These are phyloP conservation scores for Zygoascus tannicola DNA, from an alignment of 805 yeast genomes.

Conservation along the genomic window DNA sequence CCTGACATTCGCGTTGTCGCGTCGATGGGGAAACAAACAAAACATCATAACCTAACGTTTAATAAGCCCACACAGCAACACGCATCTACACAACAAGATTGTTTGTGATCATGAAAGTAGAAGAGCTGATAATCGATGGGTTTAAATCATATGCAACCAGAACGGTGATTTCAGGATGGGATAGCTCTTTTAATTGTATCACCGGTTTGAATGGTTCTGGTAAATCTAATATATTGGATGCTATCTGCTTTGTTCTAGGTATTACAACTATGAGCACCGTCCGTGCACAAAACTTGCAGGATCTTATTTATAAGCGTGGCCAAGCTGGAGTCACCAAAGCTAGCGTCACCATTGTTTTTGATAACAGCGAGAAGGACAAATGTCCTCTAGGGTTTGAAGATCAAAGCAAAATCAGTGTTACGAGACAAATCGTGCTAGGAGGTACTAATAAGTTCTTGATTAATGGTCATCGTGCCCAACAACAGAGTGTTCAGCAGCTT, in stretches of 20 bases:
- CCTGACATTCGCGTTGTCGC: no score
- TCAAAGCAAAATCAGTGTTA: slow-evolving; percentile 71
- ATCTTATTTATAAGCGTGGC: slow-evolving; percentile 90
- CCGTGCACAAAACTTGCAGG: slow-evolving; percentile 87
- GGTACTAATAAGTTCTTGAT: slow-evolving; percentile 87
- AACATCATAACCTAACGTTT: no score
- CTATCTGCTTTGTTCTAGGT: slow-evolving; percentile 97
- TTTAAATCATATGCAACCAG: slow-evolving; percentile 96
- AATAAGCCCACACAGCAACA: neutral
- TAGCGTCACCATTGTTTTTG: slow-evolving; percentile 90
- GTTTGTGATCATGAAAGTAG: slow-evolving; percentile 60
- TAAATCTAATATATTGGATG: slow-evolving; percentile 90
- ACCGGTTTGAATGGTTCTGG: slow-evolving; percentile 98
- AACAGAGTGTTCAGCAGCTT: slow-evolving; percentile 77
- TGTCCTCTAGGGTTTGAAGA: slow-evolving; percentile 86
- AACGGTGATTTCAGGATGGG: slow-evolving; percentile 94
- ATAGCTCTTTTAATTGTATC: slow-evolving; percentile 90
- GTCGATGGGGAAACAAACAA: no score
- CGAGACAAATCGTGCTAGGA: slow-evolving; percentile 84
- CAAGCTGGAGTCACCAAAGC: slow-evolving; percentile 98
- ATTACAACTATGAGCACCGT: slow-evolving; percentile 92
- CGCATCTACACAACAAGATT: neutral
- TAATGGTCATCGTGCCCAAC: slow-evolving; percentile 95
- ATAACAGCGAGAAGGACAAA: slow-evolving; percentile 63
- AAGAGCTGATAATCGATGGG: slow-evolving; percentile 92